Base-by-base conservation (phyloP, 108 stramenopile genomes). In the Fragilaria crotonensis region DNA sequence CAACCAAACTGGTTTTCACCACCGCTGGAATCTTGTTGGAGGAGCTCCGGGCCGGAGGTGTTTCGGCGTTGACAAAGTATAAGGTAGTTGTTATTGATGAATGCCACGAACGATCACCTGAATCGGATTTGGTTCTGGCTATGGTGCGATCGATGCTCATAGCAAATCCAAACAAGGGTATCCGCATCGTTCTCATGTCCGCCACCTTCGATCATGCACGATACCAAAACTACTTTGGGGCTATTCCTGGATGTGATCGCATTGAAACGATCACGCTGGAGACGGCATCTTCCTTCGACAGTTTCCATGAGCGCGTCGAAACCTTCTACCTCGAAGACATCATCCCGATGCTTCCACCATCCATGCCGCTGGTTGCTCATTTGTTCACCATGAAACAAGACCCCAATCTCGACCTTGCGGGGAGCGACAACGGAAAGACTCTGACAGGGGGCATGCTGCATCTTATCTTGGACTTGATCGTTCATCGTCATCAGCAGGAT, bases 11-110 rank as follows among this genome's bases (percentile, higher is more conserved):
- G 22, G 14, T 77, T 17, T 77, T 72, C 41, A 52, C 62, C 3
- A 77, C 76, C 1, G 71, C 76, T 19, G 76, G 76, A 14, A 59
- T 77, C 0, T 58, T 77, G 20, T 33, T 77, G 59, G 76, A 77
- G 49, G 71, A 72, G 45, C 55, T 77, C 36, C 54, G 62, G 27
- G n/a, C 21, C 5, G 52, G 64, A 60, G 71, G 76, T 25, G 4
- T 77, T 11, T 51, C 68, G 14, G 76, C 71, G 20, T 31, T 77
- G 48, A 50, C 67, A 9, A 63, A 64, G 45, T 72, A 69, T 48
- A 61, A 69, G 26, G 68, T 52, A 2, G 55, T 72, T 19, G 54
- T 77, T 45, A 72, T 77, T 23, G 76, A 77, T 45, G 76, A 77
- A 64, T 76, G 75, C 44, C 76, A 77, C 52, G 76, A 77, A 49